Base-by-base conservation (phyloP, 169 alveolate species). In the Cryptosporidium meleagridis region DNA sequence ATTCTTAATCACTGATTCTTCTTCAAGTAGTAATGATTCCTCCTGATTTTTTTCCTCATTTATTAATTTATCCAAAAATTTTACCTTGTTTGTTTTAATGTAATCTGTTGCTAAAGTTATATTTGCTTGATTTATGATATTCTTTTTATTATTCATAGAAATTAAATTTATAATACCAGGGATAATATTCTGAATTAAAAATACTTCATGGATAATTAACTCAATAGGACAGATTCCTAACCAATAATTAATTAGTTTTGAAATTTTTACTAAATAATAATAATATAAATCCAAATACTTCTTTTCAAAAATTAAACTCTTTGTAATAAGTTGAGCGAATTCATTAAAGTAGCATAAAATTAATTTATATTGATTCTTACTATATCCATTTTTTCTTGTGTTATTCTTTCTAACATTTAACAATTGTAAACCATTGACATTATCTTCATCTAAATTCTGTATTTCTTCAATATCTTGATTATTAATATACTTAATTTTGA, bases 171-270 rank as follows among this genome's bases (percentile, higher is more conserved):
- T n/a, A 26, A 59, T 52, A 10, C 58, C 86, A 18, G 58, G 58
- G 12, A 73, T 35, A 7, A 59, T 52, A n/a, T 73, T 73, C 41
- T 73, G 52, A 59, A 73, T 31, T 31, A 73, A 10, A 35, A 37
- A 41, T n/a, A 29, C 35, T 37, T 73, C 86, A 10, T 73, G 70
- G 35, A 59, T 1, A 29, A 73, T 18, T 10, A 31, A 23, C 8
- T 53, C 68, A 16, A 4, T 53, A n/a, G 52, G 31, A 14, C 70
- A 52, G 8, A 73, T 39, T 33, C 39, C 33, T 72, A 73, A 31
- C 86, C 86, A 73, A 26, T 33, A 73, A 23, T 59, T 26, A 26
- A 73, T 53, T 35, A 73, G 12, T 73, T 55, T 73, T 18, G 86
- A 73, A 5, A 73, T 73, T 31, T 35, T 73, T 14, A 59, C 52